A percentile compares a stretch with the other conserved stretches of the same genome.
Conservation (phyloP, 441 rosid species). For the Erodium texanum region DNA sequence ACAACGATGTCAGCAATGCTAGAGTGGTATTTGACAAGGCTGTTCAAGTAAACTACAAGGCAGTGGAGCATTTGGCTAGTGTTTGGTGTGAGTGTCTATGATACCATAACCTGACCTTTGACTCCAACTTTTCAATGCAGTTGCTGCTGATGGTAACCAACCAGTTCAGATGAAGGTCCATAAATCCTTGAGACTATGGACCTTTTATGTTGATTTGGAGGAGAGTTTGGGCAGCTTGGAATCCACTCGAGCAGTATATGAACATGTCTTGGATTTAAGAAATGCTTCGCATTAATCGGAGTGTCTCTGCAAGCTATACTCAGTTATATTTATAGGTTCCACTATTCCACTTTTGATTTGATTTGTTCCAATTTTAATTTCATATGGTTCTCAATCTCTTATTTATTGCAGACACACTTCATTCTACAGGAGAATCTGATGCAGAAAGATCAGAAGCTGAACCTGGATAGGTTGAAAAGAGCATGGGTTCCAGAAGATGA, state of each 20-base stretch:
- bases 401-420: background rate
- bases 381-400: background rate
- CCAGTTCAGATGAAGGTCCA: conserved; percentile 93
- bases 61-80: conserved; percentile 80
- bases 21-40: conserved; percentile 90
- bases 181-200: conserved; percentile 85
- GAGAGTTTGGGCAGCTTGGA: conserved; percentile 85
- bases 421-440: background rate
- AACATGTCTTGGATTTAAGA: conserved; percentile 84
- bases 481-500: conserved; percentile 82
- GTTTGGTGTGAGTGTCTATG: conserved; percentile 67
- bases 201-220: conserved; percentile 85
- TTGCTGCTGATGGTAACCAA: conserved; percentile 84
- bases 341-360: background rate
- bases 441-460: conserved; percentile 46
- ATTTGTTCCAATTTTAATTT: background rate
- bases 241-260: conserved; percentile 87
- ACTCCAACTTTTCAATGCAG: conserved; percentile 23
- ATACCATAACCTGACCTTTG: conserved; percentile 11
- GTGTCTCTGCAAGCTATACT: conserved; percentile 80
- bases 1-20: conserved; percentile 68
- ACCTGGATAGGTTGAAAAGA: conserved; percentile 63
- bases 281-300: conserved; percentile 80
- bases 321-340: conserved; percentile 40
- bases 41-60: conserved; percentile 81